Conservation (phyloP, 139 green algal genomes). For the Micractinium conductrix region DNA sequence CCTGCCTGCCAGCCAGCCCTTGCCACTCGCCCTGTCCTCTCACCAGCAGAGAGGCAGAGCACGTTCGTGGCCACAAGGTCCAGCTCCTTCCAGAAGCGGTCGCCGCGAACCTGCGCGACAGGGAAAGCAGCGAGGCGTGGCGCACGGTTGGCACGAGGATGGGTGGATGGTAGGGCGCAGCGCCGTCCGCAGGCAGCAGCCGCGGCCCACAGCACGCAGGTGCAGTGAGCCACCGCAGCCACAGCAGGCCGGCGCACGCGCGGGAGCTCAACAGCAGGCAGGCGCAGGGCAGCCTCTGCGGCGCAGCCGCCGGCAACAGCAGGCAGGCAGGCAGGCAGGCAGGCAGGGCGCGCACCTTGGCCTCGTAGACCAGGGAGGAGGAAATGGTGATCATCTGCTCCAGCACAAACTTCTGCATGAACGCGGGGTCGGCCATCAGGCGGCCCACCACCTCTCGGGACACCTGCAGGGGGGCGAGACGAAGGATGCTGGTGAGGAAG, state of each 20-base stretch:
- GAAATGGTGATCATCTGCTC: conserved; percentile 86
- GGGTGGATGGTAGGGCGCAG: no score
- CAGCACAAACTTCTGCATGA: conserved; percentile 92
- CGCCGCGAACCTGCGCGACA: no score
- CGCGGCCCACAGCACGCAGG: no score
- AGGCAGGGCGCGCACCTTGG: conserved; percentile 54
- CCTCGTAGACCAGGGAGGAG: conserved; percentile 81
- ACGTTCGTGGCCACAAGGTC: conserved; percentile 92
- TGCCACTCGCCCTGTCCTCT: background rate
- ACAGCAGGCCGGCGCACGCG: no score
- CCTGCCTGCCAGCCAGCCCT: background rate
- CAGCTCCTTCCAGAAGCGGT: conserved; percentile 83
- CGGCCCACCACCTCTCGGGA: conserved; percentile 92
- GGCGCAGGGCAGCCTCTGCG: no score
- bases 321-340: no score
- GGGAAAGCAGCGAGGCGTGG: no score
- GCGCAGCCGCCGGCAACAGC: no score
- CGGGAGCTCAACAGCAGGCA: no score
- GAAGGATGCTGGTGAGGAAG: background rate
- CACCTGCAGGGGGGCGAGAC: conserved; percentile 48
- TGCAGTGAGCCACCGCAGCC: no score
- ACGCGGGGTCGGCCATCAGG: conserved; percentile 96
- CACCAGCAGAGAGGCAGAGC: conserved; percentile 66
- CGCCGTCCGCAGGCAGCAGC: no score
- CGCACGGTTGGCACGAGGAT: no score